Evolutionary conservation across 805 yeast species (phyloP).

Genomic region (Wickerhamiella bombiphila): DNA sequence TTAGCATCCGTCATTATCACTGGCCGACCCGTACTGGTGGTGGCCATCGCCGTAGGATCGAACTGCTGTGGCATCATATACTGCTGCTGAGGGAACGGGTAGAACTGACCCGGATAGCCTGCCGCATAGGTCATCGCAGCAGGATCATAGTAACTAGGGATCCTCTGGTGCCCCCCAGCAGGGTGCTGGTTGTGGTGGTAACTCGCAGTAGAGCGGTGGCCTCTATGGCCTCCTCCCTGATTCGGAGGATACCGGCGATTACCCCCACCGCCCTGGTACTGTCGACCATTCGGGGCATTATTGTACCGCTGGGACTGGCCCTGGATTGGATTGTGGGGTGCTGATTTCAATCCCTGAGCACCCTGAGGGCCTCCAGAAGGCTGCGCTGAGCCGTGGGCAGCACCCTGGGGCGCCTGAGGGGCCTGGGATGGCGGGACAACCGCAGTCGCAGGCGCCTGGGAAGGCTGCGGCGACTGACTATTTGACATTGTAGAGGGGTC

Average conservation of each 20-base stretch:
- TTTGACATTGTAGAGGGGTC: no score
- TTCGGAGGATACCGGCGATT: background rate
- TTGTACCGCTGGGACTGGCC: conserved; percentile 1
- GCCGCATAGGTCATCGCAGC: background rate
- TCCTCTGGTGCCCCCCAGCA: background rate
- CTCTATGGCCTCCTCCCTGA: background rate
- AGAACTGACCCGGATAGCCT: background rate
- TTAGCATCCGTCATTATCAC: conserved; percentile 10
- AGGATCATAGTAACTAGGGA: background rate
- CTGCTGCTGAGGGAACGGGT: background rate
- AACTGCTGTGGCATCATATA: conserved; percentile 2
- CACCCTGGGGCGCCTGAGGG: background rate
- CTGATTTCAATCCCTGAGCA: background rate
- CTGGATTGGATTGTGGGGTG: background rate
- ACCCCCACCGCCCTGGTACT: background rate
- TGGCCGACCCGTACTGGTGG: background rate
- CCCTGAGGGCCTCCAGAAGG: background rate
- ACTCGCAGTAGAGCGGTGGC: background rate
- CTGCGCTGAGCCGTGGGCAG: background rate
- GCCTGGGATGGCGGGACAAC: background rate
- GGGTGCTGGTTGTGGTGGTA: background rate
- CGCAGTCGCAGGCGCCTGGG: background rate
- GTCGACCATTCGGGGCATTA: background rate
- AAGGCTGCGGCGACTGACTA: background rate
- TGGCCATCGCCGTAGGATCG: background rate